Conservation (phyloP, 352 stramenopile species). For the Phytopythium cucurbitacearum region DNA sequence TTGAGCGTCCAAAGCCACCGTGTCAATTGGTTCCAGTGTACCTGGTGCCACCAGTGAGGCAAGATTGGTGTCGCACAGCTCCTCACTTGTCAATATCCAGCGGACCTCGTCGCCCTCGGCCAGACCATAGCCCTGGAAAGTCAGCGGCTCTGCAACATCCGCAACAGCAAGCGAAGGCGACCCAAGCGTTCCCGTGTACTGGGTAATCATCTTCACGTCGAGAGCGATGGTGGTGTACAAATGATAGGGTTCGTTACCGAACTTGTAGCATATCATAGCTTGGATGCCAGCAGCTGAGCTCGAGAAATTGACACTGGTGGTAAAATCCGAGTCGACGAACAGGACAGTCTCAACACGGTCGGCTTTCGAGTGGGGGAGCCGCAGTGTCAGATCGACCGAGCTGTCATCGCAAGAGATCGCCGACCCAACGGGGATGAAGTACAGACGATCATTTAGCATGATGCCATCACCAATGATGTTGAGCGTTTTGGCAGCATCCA, state of each 20-base stretch:
- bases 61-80: constrained; percentile 54
- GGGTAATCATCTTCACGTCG: constrained; percentile 37
- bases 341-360: constrained; percentile 26
- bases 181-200: constrained; percentile 35
- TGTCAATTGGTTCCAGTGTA: constrained; percentile 29
- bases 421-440: constrained; percentile 43
- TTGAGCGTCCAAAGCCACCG: constrained; percentile 23
- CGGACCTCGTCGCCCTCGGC: constrained; percentile 37
- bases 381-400: constrained; percentile 19
- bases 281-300: constrained; percentile 23
- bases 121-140: constrained; percentile 47
- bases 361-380: constrained; percentile 26
- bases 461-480: constrained; percentile 46
- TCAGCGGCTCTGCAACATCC: constrained; percentile 49
- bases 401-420: constrained; percentile 32
- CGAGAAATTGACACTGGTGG: constrained; percentile 36
- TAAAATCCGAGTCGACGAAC: constrained; percentile 23
- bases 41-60: constrained; percentile 23
- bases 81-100: constrained; percentile 42
- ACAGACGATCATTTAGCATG: constrained; percentile 46
- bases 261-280: constrained; percentile 61
- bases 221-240: too few relatives aligned
- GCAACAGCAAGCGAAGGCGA: constrained; percentile 48
- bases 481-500: constrained; percentile 47
- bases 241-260: constrained; percentile 28